Percentiles rank a stretch among this genome's conserved stretches.
phyloP scores from a whole-genome alignment of 257 asterid genomes.

The Perilla frutescens region DNA sequence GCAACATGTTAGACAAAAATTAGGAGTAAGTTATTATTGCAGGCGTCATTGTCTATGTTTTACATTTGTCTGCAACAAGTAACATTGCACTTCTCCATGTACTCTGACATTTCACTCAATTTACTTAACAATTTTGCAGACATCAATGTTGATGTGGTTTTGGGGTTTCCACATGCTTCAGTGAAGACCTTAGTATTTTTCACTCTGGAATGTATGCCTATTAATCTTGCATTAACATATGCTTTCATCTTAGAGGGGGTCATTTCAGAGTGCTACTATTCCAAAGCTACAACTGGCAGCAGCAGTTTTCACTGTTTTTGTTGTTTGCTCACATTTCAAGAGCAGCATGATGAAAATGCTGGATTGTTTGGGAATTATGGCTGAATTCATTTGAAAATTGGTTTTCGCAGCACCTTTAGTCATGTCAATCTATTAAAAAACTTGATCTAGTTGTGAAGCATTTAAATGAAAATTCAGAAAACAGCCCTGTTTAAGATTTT shows the following conservation, averaged over 20 bases:
- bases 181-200: neutral
- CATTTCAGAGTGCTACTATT: neutral
- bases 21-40: neutral
- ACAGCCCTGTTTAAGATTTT: neutral
- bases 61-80: neutral
- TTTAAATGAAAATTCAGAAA: neutral
- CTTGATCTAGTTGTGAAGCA: too few species aligned
- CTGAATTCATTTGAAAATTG: neutral
- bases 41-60: neutral
- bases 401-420: neutral
- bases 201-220: neutral
- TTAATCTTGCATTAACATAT: neutral
- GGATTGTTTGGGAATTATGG: neutral
- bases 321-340: neutral
- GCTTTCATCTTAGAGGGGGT: neutral
- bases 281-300: slow-evolving; percentile 10
- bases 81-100: neutral
- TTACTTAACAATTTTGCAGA: neutral
- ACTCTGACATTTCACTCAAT: neutral
- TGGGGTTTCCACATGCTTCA: too few species aligned
- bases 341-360: neutral
- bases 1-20: neutral
- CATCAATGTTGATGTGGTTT: neutral
- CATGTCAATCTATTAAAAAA: neutral
- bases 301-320: neutral